Conservation (phyloP, 1,139 yeast species). For the Hanseniaspora gamundiae region DNA sequence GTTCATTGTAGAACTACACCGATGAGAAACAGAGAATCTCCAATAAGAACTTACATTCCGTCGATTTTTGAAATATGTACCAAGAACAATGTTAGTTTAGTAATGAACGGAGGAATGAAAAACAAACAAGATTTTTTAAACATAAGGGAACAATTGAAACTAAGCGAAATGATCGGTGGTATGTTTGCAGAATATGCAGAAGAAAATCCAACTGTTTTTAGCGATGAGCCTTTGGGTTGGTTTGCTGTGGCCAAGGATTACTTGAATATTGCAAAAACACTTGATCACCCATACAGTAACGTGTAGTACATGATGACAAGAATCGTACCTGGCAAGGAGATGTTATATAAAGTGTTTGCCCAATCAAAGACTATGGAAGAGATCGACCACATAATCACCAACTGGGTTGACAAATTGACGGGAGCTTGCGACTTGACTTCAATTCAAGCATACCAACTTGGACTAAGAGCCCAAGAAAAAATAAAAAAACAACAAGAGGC, state of each 20-base stretch:
- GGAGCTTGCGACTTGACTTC: slow-evolving; percentile 15
- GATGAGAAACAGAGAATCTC: slow-evolving; percentile 82
- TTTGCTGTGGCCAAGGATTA: slow-evolving; percentile 42
- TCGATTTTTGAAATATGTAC: slow-evolving; percentile 52
- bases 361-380: slow-evolving; percentile 46
- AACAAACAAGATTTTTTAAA: slow-evolving; percentile 42
- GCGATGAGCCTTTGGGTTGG: slow-evolving; percentile 41
- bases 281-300: slow-evolving; percentile 54
- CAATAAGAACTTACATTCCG: slow-evolving; percentile 52
- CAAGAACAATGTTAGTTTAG: slow-evolving; percentile 53
- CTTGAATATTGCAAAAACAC: slow-evolving; percentile 38
- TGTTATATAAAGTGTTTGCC: slow-evolving; percentile 45
- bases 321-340: slow-evolving; percentile 69
- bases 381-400: slow-evolving; percentile 24
- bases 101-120: slow-evolving; percentile 69
- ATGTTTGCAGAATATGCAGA: slow-evolving; percentile 95
- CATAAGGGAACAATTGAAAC: slow-evolving; percentile 39
- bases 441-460: slow-evolving; percentile 13
- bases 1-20: slow-evolving; percentile 82
- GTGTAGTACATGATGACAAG: slow-evolving; percentile 71
- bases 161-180: slow-evolving; percentile 49
- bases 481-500: slow-evolving; percentile 3
- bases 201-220: slow-evolving; percentile 69
- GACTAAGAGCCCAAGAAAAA: slow-evolving; percentile 16
- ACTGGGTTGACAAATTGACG: slow-evolving; percentile 9